Base-by-base conservation (phyloP, 163 green algal genomes). In the Scenedesmus sp. region DNA sequence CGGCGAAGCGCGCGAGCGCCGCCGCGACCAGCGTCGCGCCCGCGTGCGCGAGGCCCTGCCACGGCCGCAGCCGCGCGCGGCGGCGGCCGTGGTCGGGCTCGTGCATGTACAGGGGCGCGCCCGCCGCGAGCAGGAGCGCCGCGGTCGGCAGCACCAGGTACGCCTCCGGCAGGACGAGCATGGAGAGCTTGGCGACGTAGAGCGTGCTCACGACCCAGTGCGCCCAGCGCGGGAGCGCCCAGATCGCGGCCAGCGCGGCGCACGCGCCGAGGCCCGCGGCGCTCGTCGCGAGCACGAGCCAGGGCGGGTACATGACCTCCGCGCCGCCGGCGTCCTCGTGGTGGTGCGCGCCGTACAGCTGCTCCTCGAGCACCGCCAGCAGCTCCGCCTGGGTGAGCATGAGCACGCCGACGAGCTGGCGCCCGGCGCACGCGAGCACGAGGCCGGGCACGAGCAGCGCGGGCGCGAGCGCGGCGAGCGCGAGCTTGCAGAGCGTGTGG, bases 81-180 rank as follows among this genome's bases (percentile, higher is more conserved):
- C 78, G 85, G 45, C 64, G 72, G n/a, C 69, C 60, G n/a, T 36
- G 28, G 31, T 63, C 45, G 7, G 66, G 24, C 45, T 85, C 74
- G 73, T 88, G 76, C n/a, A 88, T 53, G 58, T 88, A 91, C 34
- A 92, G 63, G 3, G 93, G 82, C 17, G 90, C 42, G 77, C 82
- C 47, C 62, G 85, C 60, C 69, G 75, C 85, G 26, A 92, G 63
- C 29, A 83, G 48, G 14, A 89, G 83, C n/a, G 94, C 69, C 22
- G 80, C 63, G 1, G 91, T 50, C 2, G 87, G 73, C n/a, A 91
- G 39, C 51, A 86, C 75, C 22, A 95, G 81, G 31, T 73, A 60
- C 1, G 83, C 87, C 81, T 97, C 88, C 1, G 93, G 93, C 54
- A 99, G 74, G 56, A 95, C 28, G 34, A 98, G 86, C 91, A 98